Conservation (phyloP, 2,329 filamentous ascomycete species). For the Aspergillus pseudoglaucus region DNA sequence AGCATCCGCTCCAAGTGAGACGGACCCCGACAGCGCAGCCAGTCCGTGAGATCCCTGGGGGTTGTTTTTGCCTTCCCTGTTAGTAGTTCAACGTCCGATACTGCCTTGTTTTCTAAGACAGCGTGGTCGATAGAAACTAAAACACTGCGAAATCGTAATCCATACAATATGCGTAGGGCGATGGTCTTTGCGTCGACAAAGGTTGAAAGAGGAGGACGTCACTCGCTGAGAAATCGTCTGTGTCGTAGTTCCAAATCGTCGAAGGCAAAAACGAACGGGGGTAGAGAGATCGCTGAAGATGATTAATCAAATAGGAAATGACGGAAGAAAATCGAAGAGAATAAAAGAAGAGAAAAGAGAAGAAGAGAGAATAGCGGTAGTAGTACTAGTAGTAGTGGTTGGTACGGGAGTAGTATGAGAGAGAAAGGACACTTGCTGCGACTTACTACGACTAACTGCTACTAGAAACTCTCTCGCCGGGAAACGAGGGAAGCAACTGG, state of each 20-base stretch:
- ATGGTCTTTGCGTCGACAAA: background rate
- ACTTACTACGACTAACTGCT: too few relatives aligned
- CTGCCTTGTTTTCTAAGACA: background rate
- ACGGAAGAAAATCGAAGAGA: too few relatives aligned
- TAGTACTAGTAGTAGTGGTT: too few relatives aligned
- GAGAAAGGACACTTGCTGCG: background rate
- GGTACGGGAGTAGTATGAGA: background rate
- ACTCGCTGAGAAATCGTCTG: background rate
- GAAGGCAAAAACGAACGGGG: background rate
- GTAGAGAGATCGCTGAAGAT: too few relatives aligned
- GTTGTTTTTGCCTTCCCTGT: background rate
- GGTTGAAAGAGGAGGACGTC: background rate
- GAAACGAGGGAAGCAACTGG: too few relatives aligned
- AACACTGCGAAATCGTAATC: background rate
- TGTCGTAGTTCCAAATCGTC: background rate
- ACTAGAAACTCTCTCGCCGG: too few relatives aligned
- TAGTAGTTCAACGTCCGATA: background rate
- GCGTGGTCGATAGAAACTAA: background rate
- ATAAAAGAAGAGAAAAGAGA: too few relatives aligned
- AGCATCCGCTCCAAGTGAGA: constrained; percentile 24
- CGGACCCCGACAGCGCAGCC: constrained; percentile 19
- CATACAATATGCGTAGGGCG: background rate
- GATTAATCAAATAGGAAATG: too few relatives aligned
- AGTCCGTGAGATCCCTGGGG: constrained; percentile 9
- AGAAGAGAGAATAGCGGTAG: too few relatives aligned